A percentile compares a stretch with the other conserved stretches of the same genome.
Evolutionary conservation across 768 basidiomycete genomes (phyloP).

Genomic region (Lentinula detonsa): DNA sequence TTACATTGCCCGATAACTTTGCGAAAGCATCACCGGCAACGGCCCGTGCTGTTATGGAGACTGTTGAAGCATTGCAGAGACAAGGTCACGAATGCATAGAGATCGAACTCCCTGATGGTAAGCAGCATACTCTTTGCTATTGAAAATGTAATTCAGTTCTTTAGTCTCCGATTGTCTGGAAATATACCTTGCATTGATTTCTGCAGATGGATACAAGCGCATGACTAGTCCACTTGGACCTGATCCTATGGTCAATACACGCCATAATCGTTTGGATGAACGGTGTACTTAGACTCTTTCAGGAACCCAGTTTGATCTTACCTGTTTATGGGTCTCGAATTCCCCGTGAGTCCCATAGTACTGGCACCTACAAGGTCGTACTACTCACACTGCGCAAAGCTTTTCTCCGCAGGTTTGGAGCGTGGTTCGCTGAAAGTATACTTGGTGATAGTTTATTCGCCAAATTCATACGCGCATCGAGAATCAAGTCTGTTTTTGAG

Average conservation of each 20-base stretch:
- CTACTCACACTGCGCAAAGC: constrained; percentile 9
- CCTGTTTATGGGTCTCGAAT: not conserved
- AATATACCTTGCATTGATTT: constrained; percentile 57
- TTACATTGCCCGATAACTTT: constrained; percentile 40
- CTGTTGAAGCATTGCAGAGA: constrained; percentile 55
- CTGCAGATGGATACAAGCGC: constrained; percentile 70
- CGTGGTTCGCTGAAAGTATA: constrained; percentile 36
- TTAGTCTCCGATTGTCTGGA: constrained; percentile 45
- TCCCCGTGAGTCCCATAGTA: not conserved
- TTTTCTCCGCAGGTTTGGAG: constrained; percentile 37
- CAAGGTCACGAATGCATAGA: constrained; percentile 81
- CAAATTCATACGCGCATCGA: constrained; percentile 28
- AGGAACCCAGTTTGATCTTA: not conserved
- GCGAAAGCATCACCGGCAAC: constrained; percentile 66
- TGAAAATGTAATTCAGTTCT: not conserved
- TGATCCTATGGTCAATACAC: constrained; percentile 42
- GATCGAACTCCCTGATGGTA: constrained; percentile 51
- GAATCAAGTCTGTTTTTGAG: constrained; percentile 42
- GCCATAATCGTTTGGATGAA: not conserved
- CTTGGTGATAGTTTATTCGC: constrained; percentile 40
- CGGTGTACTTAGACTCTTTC: not conserved
- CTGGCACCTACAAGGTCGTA: no score
- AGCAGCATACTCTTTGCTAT: constrained; percentile 12
- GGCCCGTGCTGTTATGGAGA: constrained; percentile 68
- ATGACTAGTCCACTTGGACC: constrained; percentile 59